Percentiles rank a stretch among this genome's conserved stretches.
phyloP scores from a whole-genome alignment of 2,329 filamentous ascomycete genomes.

The Knoxdaviesia proteae region DNA sequence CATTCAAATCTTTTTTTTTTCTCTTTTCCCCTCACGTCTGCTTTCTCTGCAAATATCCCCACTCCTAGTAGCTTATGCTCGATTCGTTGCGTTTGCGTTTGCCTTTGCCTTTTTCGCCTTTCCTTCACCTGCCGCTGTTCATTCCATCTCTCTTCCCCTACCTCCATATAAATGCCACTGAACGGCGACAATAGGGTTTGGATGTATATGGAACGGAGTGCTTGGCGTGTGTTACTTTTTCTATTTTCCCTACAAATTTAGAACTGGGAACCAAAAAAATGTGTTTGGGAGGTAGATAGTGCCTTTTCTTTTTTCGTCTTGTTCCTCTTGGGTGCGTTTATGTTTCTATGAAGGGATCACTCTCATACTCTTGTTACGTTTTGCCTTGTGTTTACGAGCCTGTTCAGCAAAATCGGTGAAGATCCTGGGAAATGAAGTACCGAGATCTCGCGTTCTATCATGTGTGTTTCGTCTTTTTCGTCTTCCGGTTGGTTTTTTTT shows the following conservation, averaged over 20 bases:
- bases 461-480: neutral
- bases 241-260: no score
- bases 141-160: no score
- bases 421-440: no score
- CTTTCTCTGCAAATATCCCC: neutral
- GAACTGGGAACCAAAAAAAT: neutral
- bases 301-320: neutral
- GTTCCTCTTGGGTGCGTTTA: neutral
- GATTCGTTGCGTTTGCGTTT: neutral
- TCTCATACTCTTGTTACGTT: constrained; percentile 2
- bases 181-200: no score
- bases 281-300: constrained; percentile 4
- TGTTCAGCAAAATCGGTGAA: neutral
- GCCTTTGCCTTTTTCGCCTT: neutral
- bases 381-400: constrained; percentile 1
- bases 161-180: no score
- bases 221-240: no score
- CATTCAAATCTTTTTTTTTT: neutral
- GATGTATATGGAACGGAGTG: no score
- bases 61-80: neutral
- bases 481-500: neutral
- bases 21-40: neutral
- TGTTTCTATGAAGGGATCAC: neutral
- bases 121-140: no score
- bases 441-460: no score